Percentiles rank a stretch among this genome's conserved stretches.
phyloP scores from a whole-genome alignment of 768 basidiomycete genomes.

The Chalciporus chontae region DNA sequence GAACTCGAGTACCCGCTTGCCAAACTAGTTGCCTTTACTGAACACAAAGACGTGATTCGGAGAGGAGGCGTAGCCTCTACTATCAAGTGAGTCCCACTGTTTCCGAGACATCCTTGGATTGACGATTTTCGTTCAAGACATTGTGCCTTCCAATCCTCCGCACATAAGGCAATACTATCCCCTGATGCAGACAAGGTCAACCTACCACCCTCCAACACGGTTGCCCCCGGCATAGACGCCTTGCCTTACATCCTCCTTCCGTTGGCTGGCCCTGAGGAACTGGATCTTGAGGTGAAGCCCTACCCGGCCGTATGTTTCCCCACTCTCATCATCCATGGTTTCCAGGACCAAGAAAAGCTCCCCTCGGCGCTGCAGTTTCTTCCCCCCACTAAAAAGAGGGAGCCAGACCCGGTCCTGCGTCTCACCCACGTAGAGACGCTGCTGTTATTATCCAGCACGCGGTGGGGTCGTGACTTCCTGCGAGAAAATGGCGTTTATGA shows the following conservation, averaged over 20 bases:
- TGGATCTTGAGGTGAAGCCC: slow-evolving; percentile 74
- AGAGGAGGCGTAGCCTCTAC: slow-evolving; percentile 83
- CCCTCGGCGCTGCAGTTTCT: slow-evolving; percentile 85
- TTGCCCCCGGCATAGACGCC: slow-evolving; percentile 76
- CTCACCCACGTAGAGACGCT: slow-evolving; percentile 87
- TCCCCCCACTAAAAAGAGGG: slow-evolving; percentile 78
- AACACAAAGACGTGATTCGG: slow-evolving; percentile 83
- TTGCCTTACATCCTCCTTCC: slow-evolving; percentile 86
- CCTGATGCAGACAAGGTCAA: slow-evolving; percentile 56
- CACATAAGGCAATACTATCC: slow-evolving; percentile 68
- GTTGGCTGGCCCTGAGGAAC: slow-evolving; percentile 92
- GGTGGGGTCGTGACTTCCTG: slow-evolving; percentile 81
- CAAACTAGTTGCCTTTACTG: slow-evolving; percentile 83
- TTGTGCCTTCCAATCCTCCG: slow-evolving; percentile 66
- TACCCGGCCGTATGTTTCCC: background rate
- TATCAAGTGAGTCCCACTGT: slow-evolving; percentile 61
- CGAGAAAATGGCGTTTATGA: slow-evolving; percentile 83
- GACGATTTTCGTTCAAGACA: slow-evolving; percentile 48
- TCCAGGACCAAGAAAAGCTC: slow-evolving; percentile 83
- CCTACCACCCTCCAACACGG: slow-evolving; percentile 53
- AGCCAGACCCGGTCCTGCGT: slow-evolving; percentile 71
- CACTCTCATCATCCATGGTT: background rate
- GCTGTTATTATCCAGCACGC: slow-evolving; percentile 83
- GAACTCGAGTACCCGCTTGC: slow-evolving; percentile 75
- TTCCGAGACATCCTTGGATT: slow-evolving; percentile 9